A percentile compares a stretch with the other conserved stretches of the same genome.
Conservation (phyloP, 768 basidiomycete genomes). For the Tricholoma hemisulphureum region DNA sequence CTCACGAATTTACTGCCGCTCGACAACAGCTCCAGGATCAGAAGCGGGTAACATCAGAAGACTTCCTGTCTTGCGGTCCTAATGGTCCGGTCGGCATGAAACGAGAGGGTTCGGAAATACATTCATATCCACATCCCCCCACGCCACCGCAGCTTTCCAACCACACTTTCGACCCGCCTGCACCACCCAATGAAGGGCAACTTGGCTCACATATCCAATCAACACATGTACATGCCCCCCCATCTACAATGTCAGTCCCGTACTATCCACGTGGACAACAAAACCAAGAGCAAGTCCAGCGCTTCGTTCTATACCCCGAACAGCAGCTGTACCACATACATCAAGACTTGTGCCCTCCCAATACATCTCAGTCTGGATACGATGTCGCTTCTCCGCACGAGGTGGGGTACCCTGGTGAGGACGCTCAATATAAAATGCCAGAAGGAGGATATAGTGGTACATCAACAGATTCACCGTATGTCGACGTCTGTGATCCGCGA, state of each 20-base stretch:
- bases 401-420: conserved; percentile 4
- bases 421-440: conserved; percentile 6
- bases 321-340: conserved; percentile 6
- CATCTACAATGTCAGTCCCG: background rate
- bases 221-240: background rate
- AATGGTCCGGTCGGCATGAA: conserved; percentile 4
- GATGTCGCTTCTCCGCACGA: conserved; percentile 5
- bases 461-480: conserved; percentile 1
- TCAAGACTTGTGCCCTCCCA: conserved; percentile 3
- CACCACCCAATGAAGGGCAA: background rate
- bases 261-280: conserved; percentile 8
- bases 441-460: background rate
- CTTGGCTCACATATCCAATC: conserved; percentile 2
- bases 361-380: conserved; percentile 2
- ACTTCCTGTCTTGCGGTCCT: background rate
- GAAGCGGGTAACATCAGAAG: conserved; percentile 4
- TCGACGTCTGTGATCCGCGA: conserved; percentile 14
- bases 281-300: conserved; percentile 3
- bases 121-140: conserved; percentile 5
- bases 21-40: conserved; percentile 1
- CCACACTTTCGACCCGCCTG: conserved; percentile 17
- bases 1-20: background rate
- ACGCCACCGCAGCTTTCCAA: conserved; percentile 3
- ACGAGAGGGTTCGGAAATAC: conserved; percentile 11
- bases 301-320: background rate